These are phyloP conservation scores for Eucalyptus coolabah DNA, from an alignment of 345 rosid genomes.

Conservation along the genomic window DNA sequence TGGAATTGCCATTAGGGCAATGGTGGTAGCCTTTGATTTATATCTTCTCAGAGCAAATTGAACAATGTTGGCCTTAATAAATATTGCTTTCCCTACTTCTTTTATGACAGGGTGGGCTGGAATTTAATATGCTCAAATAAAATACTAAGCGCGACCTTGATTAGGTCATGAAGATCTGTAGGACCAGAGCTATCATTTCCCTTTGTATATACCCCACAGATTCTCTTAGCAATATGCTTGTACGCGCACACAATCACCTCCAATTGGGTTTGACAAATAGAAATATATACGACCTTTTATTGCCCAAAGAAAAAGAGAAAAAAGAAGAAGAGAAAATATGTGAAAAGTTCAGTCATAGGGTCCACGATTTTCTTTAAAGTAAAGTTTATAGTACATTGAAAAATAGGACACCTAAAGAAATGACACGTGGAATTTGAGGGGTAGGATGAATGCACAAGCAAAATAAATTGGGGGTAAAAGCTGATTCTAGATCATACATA, in stretches of 20 bases:
- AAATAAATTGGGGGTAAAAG: not conserved
- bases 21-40: not conserved
- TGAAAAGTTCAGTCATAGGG: not conserved
- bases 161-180: not conserved
- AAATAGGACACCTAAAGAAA: not conserved
- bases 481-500: not conserved
- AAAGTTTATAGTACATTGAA: not conserved
- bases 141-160: not conserved
- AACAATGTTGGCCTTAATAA: not conserved
- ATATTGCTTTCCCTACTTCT: not conserved
- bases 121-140: not conserved
- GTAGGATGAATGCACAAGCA: not conserved
- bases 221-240: not conserved
- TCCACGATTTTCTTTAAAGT: not conserved
- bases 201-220: not conserved
- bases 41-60: not conserved
- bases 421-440: not conserved
- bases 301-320: too few species aligned
- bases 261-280: not conserved
- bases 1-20: not conserved
- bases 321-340: not conserved
- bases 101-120: not conserved
- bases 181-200: not conserved
- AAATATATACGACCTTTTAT: not conserved
- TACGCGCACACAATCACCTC: not conserved